Percentiles rank a stretch among this genome's conserved stretches.
Conservation (phyloP, 164 flowering plant genomes). For the Piper longum region DNA sequence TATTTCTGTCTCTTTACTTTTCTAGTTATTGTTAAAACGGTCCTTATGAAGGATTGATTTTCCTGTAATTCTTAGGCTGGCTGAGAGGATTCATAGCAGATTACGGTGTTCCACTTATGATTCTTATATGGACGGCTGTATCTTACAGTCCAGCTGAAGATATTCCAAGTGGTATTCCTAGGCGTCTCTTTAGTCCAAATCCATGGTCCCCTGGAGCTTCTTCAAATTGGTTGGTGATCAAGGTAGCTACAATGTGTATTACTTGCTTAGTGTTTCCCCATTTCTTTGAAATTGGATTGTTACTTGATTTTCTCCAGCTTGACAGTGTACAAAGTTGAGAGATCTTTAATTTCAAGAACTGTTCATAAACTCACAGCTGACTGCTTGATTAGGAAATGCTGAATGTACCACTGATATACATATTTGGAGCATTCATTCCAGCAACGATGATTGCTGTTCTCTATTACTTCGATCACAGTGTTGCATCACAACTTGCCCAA, state of each 20-base stretch:
- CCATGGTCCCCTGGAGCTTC: slow-evolving; percentile 97
- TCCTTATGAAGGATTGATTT: background rate
- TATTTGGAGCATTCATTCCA: slow-evolving; percentile 86
- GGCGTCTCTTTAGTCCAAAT: slow-evolving; percentile 88
- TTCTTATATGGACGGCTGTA: slow-evolving; percentile 83
- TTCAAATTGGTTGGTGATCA: slow-evolving; percentile 86
- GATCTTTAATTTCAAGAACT: too few species aligned
- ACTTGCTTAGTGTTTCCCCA: background rate
- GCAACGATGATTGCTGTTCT: slow-evolving; percentile 99
- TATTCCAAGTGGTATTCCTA: slow-evolving; percentile 85
- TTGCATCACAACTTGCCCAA: slow-evolving; percentile 94
- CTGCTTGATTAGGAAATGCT: slow-evolving; percentile 65
- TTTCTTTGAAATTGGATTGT: background rate
- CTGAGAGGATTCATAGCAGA: slow-evolving; percentile 83
- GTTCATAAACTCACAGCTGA: background rate
- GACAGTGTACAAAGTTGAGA: background rate
- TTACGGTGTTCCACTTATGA: slow-evolving; percentile 96
- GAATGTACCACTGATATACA: slow-evolving; percentile 73
- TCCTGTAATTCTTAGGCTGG: slow-evolving; percentile 33
- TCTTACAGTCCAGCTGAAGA: slow-evolving; percentile 63
- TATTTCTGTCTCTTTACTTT: background rate
- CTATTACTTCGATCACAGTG: slow-evolving; percentile 97
- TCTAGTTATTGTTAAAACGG: background rate
- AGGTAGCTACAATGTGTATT: slow-evolving; percentile 28
- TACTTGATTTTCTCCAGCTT: background rate